Base-by-base conservation (phyloP, 441 rosid species). In the Melianthus villosus region DNA sequence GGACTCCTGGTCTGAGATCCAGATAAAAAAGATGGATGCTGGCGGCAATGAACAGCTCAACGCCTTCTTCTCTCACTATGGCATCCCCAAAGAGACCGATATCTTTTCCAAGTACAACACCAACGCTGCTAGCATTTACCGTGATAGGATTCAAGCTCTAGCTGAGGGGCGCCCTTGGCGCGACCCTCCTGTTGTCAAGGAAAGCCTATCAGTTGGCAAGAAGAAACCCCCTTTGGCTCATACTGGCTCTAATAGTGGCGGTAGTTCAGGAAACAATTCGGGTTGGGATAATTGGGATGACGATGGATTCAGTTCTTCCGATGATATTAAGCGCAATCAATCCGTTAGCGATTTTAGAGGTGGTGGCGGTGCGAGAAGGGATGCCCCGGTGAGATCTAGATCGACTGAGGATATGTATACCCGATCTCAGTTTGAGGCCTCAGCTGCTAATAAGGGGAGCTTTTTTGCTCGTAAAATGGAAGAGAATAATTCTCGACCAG, bases 1-100 rank as follows among this genome's bases (percentile, higher is more conserved):
- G 97, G 97, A 89, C 50, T 83, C 95, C 0, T 89, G 97, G 95
- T 78, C 95, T 31, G 95, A 78, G 62, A 71, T 83, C 75, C 97
- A 89, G 93, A 71, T 89, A 68, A 81, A 77, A 79, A 89, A 83
- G 56, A 89, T 83, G 97, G 85, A 81, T 62, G 64, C 72, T 2
- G 97, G 97, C 2, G 95, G 95, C 33, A 89, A 83, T 62, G 93
- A 76, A 3, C 57, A 44, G 13, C 81, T 83, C 40, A 89, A 83
- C 54, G 47, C 64, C 0, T 89, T 89, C 54, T 44, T 89, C 9
- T 49, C 77, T 2, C 82, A 62, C 46, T 76, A 83, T 47, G 92
- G 92, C 0, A 51, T 89, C 69, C 44, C 75, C 4, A 83, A 89
- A 57, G 82, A 81, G 44, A 89, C 77, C 2, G 92, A 78, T 33